Conservation (phyloP, 139 green algal genomes). For the Chlamydomonas eustigma region DNA sequence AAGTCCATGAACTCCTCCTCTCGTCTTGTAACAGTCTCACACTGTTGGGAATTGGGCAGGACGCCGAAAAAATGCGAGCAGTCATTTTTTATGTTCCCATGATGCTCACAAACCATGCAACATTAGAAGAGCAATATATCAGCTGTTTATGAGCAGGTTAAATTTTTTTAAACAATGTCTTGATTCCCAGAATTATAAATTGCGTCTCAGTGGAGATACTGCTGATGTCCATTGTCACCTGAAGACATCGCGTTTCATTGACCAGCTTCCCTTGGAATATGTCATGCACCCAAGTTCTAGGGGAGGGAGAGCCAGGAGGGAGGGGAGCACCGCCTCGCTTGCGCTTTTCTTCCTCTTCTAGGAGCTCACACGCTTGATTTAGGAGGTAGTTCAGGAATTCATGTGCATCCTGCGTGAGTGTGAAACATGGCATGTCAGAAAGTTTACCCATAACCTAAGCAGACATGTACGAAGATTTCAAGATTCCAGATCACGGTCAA, state of each 20-base stretch:
- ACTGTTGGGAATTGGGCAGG: slow-evolving; percentile 29
- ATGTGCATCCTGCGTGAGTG: slow-evolving; percentile 84
- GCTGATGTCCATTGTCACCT: slow-evolving; percentile 21
- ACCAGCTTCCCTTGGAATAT: slow-evolving; percentile 91
- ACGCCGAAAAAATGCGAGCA: too few species aligned
- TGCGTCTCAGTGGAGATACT: too few species aligned
- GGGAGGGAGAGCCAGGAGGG: slow-evolving; percentile 11
- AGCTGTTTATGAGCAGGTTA: too few species aligned
- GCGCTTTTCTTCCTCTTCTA: slow-evolving; percentile 72
- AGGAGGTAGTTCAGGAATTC: slow-evolving; percentile 97
- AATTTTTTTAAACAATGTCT: too few species aligned
- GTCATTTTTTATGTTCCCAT: too few species aligned
- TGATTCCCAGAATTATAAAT: too few species aligned
- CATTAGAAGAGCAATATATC: too few species aligned
- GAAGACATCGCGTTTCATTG: slow-evolving; percentile 91
- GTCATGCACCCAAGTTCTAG: slow-evolving; percentile 87
- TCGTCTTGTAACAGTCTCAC: slow-evolving; percentile 68
- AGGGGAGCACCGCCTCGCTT: background rate
- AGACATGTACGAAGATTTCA: too few species aligned
- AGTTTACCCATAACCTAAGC: too few species aligned
- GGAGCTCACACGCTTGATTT: slow-evolving; percentile 84
- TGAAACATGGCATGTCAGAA: background rate
- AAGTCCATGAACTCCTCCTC: slow-evolving; percentile 88
- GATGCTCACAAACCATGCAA: too few species aligned
- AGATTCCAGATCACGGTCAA: too few species aligned